Conservation (phyloP, 495 filamentous ascomycete species). For the Trichocladium uniseriatum region DNA sequence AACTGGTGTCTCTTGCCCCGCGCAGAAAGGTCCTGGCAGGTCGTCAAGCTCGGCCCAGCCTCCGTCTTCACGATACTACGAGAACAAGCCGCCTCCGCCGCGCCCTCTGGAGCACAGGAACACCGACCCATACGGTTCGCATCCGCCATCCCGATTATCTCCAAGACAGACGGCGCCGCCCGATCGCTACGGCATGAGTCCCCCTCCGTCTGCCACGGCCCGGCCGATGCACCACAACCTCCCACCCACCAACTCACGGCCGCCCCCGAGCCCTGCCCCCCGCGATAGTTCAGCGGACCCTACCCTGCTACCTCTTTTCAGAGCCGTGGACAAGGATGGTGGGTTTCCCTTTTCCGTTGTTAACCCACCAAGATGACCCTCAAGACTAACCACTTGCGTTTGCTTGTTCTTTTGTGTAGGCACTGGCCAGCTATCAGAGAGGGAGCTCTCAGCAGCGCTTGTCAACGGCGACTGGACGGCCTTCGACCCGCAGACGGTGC, state of each 20-base stretch:
- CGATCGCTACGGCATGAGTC: slow-evolving; percentile 23
- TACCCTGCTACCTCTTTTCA: slow-evolving; percentile 75
- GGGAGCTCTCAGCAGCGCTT: slow-evolving; percentile 80
- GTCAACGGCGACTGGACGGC: slow-evolving; percentile 93
- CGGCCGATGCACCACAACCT: slow-evolving; percentile 43
- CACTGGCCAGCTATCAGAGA: slow-evolving; percentile 73
- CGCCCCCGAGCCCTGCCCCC: slow-evolving; percentile 56
- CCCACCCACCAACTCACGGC: slow-evolving; percentile 48
- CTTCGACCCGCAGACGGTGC: slow-evolving; percentile 93
- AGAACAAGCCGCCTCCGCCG: slow-evolving; percentile 32
- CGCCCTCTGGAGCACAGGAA: slow-evolving; percentile 23
- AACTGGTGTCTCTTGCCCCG: background rate
- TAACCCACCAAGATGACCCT: background rate
- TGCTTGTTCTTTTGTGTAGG: slow-evolving; percentile 30
- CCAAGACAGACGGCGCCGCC: slow-evolving; percentile 11
- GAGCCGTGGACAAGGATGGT: slow-evolving; percentile 81
- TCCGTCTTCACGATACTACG: slow-evolving; percentile 33
- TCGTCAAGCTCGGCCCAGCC: slow-evolving; percentile 9
- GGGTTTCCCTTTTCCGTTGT: no score
- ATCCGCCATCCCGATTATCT: slow-evolving; percentile 14
- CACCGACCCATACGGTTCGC: slow-evolving; percentile 15
- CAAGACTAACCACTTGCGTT: slow-evolving; percentile 17
- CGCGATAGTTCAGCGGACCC: slow-evolving; percentile 55
- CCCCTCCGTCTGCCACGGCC: slow-evolving; percentile 27
- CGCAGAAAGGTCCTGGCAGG: slow-evolving; percentile 27